Percentiles rank a stretch among this genome's conserved stretches.
Conservation (phyloP, 257 asterid genomes). For the Solanum medicagineum region DNA sequence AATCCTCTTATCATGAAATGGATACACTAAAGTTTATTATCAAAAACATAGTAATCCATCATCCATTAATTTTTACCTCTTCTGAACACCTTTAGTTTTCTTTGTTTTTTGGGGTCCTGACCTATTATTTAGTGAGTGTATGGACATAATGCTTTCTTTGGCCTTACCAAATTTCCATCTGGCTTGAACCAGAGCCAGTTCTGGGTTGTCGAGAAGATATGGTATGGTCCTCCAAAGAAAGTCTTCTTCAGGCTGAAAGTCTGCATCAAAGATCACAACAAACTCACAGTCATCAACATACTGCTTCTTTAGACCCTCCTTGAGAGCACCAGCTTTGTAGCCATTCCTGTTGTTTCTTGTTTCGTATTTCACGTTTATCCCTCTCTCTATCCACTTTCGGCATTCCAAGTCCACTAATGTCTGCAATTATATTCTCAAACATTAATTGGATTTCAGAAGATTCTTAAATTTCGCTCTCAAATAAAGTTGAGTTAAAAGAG, state of each 20-base stretch:
- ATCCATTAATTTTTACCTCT: background rate
- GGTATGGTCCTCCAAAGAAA: conserved; percentile 84
- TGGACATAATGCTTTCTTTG: background rate
- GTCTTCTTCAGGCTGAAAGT: conserved; percentile 85
- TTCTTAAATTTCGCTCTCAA: background rate
- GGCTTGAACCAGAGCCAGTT: conserved; percentile 88
- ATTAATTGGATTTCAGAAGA: background rate
- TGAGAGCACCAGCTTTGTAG: conserved; percentile 88
- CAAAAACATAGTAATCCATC: background rate
- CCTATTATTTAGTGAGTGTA: background rate
- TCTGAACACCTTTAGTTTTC: background rate
- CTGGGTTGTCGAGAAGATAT: conserved; percentile 63
- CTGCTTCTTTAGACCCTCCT: conserved; percentile 66
- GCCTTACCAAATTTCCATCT: conserved; percentile 91
- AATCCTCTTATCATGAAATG: background rate
- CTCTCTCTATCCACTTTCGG: conserved; percentile 48
- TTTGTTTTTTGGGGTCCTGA: background rate
- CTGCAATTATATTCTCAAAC: conserved; percentile 23
- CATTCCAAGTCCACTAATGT: conserved; percentile 64
- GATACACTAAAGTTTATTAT: background rate
- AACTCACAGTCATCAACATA: conserved; percentile 74
- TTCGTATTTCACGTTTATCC: conserved; percentile 69
- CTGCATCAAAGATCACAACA: conserved; percentile 88
- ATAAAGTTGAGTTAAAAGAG: conserved; percentile 1
- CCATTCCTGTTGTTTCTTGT: conserved; percentile 90